Evolutionary conservation across 2,329 filamentous ascomycete species (phyloP), one percentile per base, ranked within the genome.

Genomic region (Zymoseptoria pseudotritici): DNA sequence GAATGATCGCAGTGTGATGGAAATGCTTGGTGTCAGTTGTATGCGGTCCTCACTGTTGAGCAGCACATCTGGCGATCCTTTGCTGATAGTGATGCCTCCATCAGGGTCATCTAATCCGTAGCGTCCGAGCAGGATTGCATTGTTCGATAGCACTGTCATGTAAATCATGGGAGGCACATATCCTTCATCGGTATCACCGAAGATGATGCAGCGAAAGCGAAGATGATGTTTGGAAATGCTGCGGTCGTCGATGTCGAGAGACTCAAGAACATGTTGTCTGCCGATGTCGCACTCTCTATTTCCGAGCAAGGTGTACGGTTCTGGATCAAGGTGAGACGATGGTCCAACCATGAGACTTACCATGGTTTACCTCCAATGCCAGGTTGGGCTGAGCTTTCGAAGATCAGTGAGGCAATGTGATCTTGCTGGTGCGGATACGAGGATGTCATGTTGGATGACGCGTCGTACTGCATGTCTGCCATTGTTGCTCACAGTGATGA

Each of bases 181-280:
- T 10, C 70, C 63, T 22, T 68, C 66, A 24, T 73, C 67, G 17
- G 36, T n/a, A 58, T 76, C 71, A 36, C 78, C 78, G 59, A 77
- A 81, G 1, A 78, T 57, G 54, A 81, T 73, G 64, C 77, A 79
- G 62, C 78, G 77, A 51, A 81, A 70, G 21, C 72, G 73, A 17
- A 81, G 63, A 69, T 81, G 79, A 57, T 73, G 71, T 36, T 74
- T 76, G 17, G 79, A 81, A 19, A 81, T 75, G 42, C 69, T 71
- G 21, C 61, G 62, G 29, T 74, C 73, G 22, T 69, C 56, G 3
- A 70, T 58, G 11, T 57, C 62, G 20, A 72, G 62, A 9, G 55
- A 29, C 8, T 66, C 50, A 20, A 65, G 53, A 29, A 74, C 61
- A 8, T 66, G 26, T 19, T 62, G 50, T 19, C 73, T 66, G 13